Evolutionary conservation across 228 moss, liverwort and hornwort genomes (phyloP), one percentile per base, ranked within the genome.

Genomic region (Sphagnum magellanicum): DNA sequence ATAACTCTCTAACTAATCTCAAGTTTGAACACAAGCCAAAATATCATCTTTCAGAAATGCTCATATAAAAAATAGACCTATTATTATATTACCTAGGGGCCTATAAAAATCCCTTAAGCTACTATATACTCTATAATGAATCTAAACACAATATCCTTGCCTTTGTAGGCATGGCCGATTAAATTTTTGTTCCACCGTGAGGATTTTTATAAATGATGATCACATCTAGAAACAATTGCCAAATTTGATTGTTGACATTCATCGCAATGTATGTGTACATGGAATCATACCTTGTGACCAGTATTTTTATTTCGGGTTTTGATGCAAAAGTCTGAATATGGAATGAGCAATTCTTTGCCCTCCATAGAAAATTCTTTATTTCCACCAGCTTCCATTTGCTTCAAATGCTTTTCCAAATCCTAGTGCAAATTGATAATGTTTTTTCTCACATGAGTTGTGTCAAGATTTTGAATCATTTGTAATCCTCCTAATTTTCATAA

Each of bases 301-400:
- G 79, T 80, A 8, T 77, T 74, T 50, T 66, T 50, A 5, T 89
- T 55, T 52, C 70, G 77, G 7, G 91, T 93, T 71, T 98, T 98
- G 6, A 86, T 48, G 70, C 88, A 90, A 60, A 98, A 91, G 16
- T 74, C 79, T 3, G 68, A 46, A 47, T 50, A 51, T 14, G 97
- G 93, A 70, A 98, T 52, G 17, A 98, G 75, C 0, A 98, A 55
- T 1, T 93, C 91, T 10, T 91, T 98, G 6, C 79, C 91, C 0
- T 74, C 81, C 16, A 93, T 75, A 13, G 87, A 84, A 46, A 78
- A 80, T 13, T 76, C 76, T 4, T 74, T 79, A 49, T 80, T 71
- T 8, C 57, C 67, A 47, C 59, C 60, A 0, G 57, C 59, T 53
- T 76, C 79, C 49, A 79, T 72, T 50, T 74, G 71, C 58, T 77